Conservation (phyloP, 2,329 filamentous ascomycete genomes). For the Monosporascus sp. region DNA sequence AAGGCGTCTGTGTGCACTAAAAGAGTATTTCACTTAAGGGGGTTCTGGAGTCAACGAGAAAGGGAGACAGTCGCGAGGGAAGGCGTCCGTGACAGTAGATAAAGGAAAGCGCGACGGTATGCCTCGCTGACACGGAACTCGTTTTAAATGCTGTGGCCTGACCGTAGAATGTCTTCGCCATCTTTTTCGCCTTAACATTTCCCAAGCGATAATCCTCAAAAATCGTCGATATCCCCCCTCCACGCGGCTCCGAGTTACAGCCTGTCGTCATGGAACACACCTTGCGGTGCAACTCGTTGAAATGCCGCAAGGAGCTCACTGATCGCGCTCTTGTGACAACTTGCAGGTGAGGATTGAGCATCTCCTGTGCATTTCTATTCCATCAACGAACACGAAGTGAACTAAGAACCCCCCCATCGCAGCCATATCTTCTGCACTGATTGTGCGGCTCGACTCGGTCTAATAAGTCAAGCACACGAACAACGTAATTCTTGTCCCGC, state of each 20-base stretch:
- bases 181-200: neutral
- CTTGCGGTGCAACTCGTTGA: slow-evolving; percentile 74
- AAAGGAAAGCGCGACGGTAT: neutral
- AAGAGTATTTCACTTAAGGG: too few species aligned
- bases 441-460: slow-evolving; percentile 62
- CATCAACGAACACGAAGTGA: slow-evolving; percentile 6
- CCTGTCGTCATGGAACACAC: slow-evolving; percentile 60
- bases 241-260: neutral
- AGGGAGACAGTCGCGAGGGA: neutral
- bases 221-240: neutral
- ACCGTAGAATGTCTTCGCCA: neutral
- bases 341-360: slow-evolving; percentile 58
- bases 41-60: too few species aligned
- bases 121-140: too few species aligned
- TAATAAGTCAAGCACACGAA: slow-evolving; percentile 50
- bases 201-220: neutral
- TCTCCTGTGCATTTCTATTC: neutral
- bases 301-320: slow-evolving; percentile 64
- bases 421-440: slow-evolving; percentile 82
- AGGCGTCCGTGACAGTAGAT: neutral
- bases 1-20: too few species aligned
- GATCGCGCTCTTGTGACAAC: slow-evolving; percentile 79
- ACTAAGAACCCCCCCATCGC: neutral
- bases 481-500: slow-evolving; percentile 63
- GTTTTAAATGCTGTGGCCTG: too few species aligned